Percentiles rank a stretch among this genome's conserved stretches.
Conservation (phyloP, 169 alveolate genomes). For the Plasmodium berghei region DNA sequence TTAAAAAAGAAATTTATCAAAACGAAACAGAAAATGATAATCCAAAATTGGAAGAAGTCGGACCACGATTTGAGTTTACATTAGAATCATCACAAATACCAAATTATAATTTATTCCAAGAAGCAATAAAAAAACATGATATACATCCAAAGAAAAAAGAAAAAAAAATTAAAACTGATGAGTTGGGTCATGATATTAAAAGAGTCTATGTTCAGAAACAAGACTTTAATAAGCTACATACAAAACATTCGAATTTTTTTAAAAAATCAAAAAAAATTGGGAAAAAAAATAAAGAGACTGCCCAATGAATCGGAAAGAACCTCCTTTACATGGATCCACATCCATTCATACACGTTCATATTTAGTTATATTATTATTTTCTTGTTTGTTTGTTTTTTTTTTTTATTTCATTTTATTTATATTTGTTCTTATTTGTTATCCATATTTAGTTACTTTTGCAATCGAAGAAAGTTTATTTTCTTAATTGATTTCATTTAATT, state of each 20-base stretch:
- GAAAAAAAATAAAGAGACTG: background rate
- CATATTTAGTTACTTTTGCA: too few species aligned
- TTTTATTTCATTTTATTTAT: too few species aligned
- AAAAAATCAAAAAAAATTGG: constrained; percentile 17
- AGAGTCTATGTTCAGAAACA: constrained; percentile 51
- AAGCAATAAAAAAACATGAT: constrained; percentile 29
- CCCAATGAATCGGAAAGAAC: background rate
- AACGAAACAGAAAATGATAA: background rate
- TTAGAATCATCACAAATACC: constrained; percentile 21
- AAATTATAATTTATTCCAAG: constrained; percentile 34
- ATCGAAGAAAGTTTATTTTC: too few species aligned
- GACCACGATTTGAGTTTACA: constrained; percentile 43
- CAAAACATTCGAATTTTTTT: constrained; percentile 36
- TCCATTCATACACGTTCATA: too few species aligned
- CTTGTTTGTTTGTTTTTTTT: too few species aligned
- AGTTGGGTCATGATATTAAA: constrained; percentile 43
- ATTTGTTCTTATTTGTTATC: too few species aligned
- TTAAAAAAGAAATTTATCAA: constrained; percentile 10
- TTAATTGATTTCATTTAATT: too few species aligned
- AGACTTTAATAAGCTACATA: constrained; percentile 39
- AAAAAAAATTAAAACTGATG: constrained; percentile 20
- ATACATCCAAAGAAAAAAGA: constrained; percentile 1
- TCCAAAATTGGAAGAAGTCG: constrained; percentile 24
- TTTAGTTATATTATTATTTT: too few species aligned
- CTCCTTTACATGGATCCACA: too few species aligned